Percentiles rank a stretch among this genome's conserved stretches.
These are phyloP conservation scores for Tillandsia fasciculata DNA, from an alignment of 176 grass and related monocot genomes.

Conservation along the genomic window DNA sequence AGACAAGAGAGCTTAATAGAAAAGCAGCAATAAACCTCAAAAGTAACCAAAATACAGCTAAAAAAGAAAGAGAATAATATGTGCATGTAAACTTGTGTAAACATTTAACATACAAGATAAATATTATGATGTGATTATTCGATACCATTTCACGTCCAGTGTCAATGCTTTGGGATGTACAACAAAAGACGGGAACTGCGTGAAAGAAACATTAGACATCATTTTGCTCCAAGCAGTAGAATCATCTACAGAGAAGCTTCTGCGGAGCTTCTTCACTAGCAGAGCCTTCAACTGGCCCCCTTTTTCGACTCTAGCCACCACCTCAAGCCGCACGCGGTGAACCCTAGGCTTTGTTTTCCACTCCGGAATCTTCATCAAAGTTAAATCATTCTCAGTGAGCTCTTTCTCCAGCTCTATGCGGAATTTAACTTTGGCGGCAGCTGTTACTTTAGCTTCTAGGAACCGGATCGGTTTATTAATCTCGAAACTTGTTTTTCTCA, in stretches of 20 bases:
- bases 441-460: conserved; percentile 54
- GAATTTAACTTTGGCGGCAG: conserved; percentile 46
- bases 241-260: conserved; percentile 29
- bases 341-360: conserved; percentile 69
- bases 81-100: neutral
- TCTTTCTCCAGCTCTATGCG: conserved; percentile 64
- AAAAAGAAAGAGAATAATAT: no score
- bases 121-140: neutral
- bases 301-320: conserved; percentile 53
- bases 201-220: conserved; percentile 78
- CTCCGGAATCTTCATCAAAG: conserved; percentile 39
- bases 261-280: conserved; percentile 52
- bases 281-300: conserved; percentile 48
- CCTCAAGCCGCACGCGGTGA: conserved; percentile 36
- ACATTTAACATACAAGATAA: neutral
- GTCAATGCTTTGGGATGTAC: conserved; percentile 68
- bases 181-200: conserved; percentile 51
- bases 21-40: no score
- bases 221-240: conserved; percentile 68
- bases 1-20: no score
- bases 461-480: conserved; percentile 38
- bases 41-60: no score
- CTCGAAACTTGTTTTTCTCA: conserved; percentile 21
- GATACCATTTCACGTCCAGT: conserved; percentile 81
- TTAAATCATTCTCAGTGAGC: conserved; percentile 36